These are phyloP conservation scores for Globisporangium nunn DNA, from an alignment of 352 stramenopile species.

Conservation along the genomic window DNA sequence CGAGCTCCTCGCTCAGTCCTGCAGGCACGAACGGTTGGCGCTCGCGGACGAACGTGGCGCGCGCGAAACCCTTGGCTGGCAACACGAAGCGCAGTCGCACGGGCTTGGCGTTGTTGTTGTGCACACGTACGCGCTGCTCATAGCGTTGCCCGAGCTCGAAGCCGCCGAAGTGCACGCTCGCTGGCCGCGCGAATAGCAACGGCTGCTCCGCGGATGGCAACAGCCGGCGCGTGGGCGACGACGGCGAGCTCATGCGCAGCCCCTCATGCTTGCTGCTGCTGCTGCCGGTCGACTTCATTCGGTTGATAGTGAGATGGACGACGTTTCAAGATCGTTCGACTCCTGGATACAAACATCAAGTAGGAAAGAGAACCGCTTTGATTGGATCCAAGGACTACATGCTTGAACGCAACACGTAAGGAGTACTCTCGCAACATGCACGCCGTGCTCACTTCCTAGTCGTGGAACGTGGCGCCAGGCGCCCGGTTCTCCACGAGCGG, in stretches of 20 bases:
- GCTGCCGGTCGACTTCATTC: conserved; percentile 11
- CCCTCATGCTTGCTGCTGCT: conserved; percentile 11
- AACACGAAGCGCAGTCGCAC: conserved; percentile 68
- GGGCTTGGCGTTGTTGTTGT: conserved; percentile 72
- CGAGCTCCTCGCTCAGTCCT: conserved; percentile 70
- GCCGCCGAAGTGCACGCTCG: conserved; percentile 85
- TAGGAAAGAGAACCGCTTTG: background rate
- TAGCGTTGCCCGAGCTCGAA: conserved; percentile 59
- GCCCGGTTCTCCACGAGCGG: conserved; percentile 56
- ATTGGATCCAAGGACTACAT: background rate
- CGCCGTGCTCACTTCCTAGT: conserved; percentile 9
- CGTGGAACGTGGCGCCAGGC: conserved; percentile 65
- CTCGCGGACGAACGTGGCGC: conserved; percentile 34
- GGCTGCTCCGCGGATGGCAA: conserved; percentile 16
- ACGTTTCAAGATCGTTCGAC: conserved; percentile 2
- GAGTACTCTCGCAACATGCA: background rate
- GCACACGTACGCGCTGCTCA: conserved; percentile 59
- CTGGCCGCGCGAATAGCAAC: conserved; percentile 43
- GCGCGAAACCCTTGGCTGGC: conserved; percentile 42
- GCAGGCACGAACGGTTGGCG: conserved; percentile 64
- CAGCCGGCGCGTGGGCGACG: conserved; percentile 17
- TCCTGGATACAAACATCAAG: background rate
- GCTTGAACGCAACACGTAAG: background rate
- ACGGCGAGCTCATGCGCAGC: conserved; percentile 10
- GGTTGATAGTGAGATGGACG: background rate